Evolutionary conservation across 2,329 filamentous ascomycete genomes (phyloP).

Genomic region (Plectosphaerella plurivora): DNA sequence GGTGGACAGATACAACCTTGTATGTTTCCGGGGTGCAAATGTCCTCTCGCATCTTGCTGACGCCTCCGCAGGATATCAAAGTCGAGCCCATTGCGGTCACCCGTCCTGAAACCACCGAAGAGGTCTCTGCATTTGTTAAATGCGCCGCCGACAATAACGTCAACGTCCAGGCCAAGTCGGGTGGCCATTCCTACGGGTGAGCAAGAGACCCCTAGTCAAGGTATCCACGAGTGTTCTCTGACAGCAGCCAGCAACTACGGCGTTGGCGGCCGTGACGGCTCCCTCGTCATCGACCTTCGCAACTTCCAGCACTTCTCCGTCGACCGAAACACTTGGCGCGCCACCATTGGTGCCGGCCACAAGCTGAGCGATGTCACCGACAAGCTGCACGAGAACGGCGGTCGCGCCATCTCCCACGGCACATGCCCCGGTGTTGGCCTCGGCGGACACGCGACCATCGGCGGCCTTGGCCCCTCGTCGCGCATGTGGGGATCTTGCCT

Average conservation of each 20-base stretch:
- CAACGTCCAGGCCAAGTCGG: constrained; percentile 58
- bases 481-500: constrained; percentile 55
- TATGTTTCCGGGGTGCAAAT: too few relatives aligned
- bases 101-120: constrained; percentile 44
- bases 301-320: constrained; percentile 50
- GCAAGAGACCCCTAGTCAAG: constrained; percentile 12
- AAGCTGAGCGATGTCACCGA: constrained; percentile 47
- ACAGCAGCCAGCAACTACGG: constrained; percentile 19
- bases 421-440: constrained; percentile 56
- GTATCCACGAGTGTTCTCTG: neutral
- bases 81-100: constrained; percentile 53
- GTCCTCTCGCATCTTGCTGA: too few relatives aligned
- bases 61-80: constrained; percentile 24
- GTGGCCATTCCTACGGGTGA: constrained; percentile 61
- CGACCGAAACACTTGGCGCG: constrained; percentile 46
- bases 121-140: constrained; percentile 53
- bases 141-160: constrained; percentile 46
- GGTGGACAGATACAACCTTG: constrained; percentile 49
- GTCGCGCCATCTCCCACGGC: constrained; percentile 55
- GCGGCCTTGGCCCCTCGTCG: constrained; percentile 53
- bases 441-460: constrained; percentile 55
- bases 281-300: constrained; percentile 49
- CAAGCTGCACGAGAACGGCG: constrained; percentile 43
- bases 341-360: constrained; percentile 50
- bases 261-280: constrained; percentile 45